These are phyloP conservation scores for Psilocybe mexicana DNA, from an alignment of 1,284 basidiomycete species.

Conservation along the genomic window DNA sequence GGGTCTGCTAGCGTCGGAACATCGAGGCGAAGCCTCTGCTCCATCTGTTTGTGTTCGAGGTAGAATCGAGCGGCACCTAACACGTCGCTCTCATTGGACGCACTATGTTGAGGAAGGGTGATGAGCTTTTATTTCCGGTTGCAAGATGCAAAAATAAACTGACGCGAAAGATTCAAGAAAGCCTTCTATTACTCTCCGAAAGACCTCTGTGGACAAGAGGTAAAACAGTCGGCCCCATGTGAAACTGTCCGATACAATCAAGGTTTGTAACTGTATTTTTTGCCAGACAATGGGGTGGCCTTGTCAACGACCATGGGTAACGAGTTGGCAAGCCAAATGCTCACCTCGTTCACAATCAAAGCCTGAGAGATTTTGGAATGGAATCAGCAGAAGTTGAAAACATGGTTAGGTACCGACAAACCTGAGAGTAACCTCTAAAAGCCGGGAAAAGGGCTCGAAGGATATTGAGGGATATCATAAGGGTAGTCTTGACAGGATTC, in stretches of 20 bases:
- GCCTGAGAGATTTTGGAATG: conserved; percentile 43
- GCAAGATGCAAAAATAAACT: conserved; percentile 33
- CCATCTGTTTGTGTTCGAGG: conserved; percentile 75
- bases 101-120: conserved; percentile 36
- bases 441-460: conserved; percentile 74
- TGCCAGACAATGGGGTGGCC: conserved; percentile 5
- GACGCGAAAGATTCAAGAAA: conserved; percentile 73
- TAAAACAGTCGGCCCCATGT: conserved; percentile 61
- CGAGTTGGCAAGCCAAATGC: conserved; percentile 24
- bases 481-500: conserved; percentile 63
- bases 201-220: conserved; percentile 59
- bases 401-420: conserved; percentile 25
- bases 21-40: conserved; percentile 74
- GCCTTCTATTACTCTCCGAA: conserved; percentile 63
- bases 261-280: conserved; percentile 55
- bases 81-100: conserved; percentile 68
- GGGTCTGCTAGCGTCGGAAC: conserved; percentile 76
- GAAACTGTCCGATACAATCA: conserved; percentile 64
- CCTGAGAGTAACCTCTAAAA: conserved; percentile 79
- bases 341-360: conserved; percentile 76
- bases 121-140: conserved; percentile 1
- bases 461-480: conserved; percentile 69
- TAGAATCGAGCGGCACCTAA: conserved; percentile 69
- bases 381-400: conserved; percentile 14
- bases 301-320: conserved; percentile 15